Percentiles rank a stretch among this genome's conserved stretches.
Conservation (phyloP, 768 basidiomycete genomes). For the Gloeopeniophorella convolvens region DNA sequence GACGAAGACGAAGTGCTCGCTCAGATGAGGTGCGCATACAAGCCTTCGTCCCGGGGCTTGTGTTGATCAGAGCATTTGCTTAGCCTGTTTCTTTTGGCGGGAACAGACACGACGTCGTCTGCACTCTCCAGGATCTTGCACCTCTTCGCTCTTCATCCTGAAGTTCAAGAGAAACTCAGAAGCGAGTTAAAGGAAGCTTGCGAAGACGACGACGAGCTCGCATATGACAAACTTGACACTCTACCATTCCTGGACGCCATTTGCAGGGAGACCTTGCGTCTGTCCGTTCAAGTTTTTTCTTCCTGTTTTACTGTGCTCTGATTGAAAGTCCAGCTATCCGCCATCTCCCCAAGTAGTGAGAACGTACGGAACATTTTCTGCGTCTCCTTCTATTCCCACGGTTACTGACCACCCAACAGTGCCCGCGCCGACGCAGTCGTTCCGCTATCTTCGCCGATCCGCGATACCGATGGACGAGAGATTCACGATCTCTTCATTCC, state of each 20-base stretch:
- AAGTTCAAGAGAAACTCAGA: constrained; percentile 35
- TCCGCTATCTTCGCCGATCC: neutral
- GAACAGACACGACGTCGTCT: constrained; percentile 44
- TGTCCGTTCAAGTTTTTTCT: constrained; percentile 23
- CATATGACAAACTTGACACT: constrained; percentile 32
- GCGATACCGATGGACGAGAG: constrained; percentile 36
- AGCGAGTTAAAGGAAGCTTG: constrained; percentile 31
- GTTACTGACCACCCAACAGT: too few species aligned
- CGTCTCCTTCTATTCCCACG: too few species aligned
- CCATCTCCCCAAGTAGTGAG: neutral
- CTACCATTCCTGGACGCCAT: constrained; percentile 40
- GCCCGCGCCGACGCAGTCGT: too few species aligned
- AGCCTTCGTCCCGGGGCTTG: too few species aligned
- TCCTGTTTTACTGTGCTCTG: too few species aligned
- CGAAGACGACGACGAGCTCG: constrained; percentile 21
- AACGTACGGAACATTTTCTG: too few species aligned
- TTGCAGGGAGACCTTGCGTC: too few species aligned
- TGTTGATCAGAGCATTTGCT: too few species aligned
- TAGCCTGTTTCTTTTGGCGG: constrained; percentile 49
- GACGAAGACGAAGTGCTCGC: neutral
- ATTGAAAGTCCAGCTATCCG: too few species aligned
- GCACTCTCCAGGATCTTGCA: constrained; percentile 38
- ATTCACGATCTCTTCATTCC: constrained; percentile 43
- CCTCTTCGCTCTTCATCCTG: constrained; percentile 32
- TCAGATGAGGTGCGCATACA: neutral